Percentiles rank a stretch among this genome's conserved stretches.
These are phyloP conservation scores for Sphaerulina vaccinii DNA, from an alignment of 2,329 filamentous ascomycete genomes.

Conservation along the genomic window DNA sequence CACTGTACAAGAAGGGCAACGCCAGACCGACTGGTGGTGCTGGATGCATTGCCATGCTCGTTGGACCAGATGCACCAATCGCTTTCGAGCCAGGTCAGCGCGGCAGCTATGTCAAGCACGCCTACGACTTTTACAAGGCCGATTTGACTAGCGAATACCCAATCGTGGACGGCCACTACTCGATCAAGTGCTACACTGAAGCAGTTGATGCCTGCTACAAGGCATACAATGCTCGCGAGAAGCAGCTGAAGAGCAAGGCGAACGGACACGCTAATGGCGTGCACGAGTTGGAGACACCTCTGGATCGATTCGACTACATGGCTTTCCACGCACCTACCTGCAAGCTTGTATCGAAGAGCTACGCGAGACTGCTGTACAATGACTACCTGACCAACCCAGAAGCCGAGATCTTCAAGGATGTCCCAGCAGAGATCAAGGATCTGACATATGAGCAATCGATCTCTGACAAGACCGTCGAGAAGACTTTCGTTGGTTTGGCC, in stretches of 20 bases:
- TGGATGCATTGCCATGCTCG: conserved; percentile 55
- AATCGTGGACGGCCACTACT: conserved; percentile 54
- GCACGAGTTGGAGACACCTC: conserved; percentile 44
- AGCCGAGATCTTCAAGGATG: conserved; percentile 51
- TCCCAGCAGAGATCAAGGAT: conserved; percentile 49
- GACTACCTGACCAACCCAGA: conserved; percentile 50
- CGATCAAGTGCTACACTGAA: conserved; percentile 54
- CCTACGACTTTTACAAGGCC: conserved; percentile 57
- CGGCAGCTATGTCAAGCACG: conserved; percentile 52
- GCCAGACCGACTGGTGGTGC: conserved; percentile 54
- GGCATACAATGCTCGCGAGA: conserved; percentile 52
- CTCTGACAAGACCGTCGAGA: conserved; percentile 54
- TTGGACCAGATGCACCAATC: conserved; percentile 52
- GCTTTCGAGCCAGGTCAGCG: conserved; percentile 52
- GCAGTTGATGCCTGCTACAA: conserved; percentile 55
- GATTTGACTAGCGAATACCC: conserved; percentile 56
- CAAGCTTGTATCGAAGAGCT: conserved; percentile 56
- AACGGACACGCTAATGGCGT: conserved; percentile 44
- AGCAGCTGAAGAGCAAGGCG: conserved; percentile 44
- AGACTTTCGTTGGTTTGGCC: conserved; percentile 52
- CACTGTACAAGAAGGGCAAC: conserved; percentile 55
- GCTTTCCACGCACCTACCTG: conserved; percentile 55
- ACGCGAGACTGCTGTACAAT: conserved; percentile 54
- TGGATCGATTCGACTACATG: conserved; percentile 57
- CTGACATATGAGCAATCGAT: conserved; percentile 49